Evolutionary conservation across 2,329 filamentous ascomycete genomes (phyloP), one percentile per base, ranked within the genome.

Genomic region (Gliomastix tumulicola): DNA sequence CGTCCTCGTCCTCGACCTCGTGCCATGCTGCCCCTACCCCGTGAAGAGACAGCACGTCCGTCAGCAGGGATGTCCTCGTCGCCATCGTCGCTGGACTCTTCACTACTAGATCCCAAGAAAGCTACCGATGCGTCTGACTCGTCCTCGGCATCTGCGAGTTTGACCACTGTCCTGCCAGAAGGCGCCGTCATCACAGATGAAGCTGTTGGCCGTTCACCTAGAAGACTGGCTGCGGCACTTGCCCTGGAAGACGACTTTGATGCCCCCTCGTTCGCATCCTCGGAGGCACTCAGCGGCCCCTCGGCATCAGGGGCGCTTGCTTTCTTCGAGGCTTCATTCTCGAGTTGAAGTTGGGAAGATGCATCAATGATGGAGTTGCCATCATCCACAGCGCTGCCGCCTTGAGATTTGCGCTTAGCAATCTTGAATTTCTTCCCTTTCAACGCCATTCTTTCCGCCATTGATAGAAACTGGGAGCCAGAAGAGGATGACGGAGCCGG

Each of bases 391-490:
- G n/a, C n/a, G n/a, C n/a, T n/a, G n/a, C n/a, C n/a, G n/a, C n/a
- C 17, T 22, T 30, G 15, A 7, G 44, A 36, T 40, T 53, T 64
- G 12, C 59, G 57, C 38, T 55, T 54, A 17, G 60, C 56, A 31
- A 77, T 76, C 53, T 66, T 74, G 44, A 78, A 65, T 36, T 63
- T 68, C 50, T 66, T 76, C 10, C 73, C 74, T 35, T 57, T 63
- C 3, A 74, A 56, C 22, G 66, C 70, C 63, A 76, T 69, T n/a
- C 71, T 65, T 45, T 78, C 74, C 25, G 66, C 65, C 67, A 79
- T 68, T 6, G 74, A 77, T 58, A 78, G 59, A 33, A 70, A 64
- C 10, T 59, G 53, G 10, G 48, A 49, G 32, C 49, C 44, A 30
- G 42, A 19, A 7, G 28, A 13, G 18, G 20, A n/a, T n/a, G 28